phyloP scores from a whole-genome alignment of 495 filamentous ascomycete species.

The Amphirosellinia nigrospora region DNA sequence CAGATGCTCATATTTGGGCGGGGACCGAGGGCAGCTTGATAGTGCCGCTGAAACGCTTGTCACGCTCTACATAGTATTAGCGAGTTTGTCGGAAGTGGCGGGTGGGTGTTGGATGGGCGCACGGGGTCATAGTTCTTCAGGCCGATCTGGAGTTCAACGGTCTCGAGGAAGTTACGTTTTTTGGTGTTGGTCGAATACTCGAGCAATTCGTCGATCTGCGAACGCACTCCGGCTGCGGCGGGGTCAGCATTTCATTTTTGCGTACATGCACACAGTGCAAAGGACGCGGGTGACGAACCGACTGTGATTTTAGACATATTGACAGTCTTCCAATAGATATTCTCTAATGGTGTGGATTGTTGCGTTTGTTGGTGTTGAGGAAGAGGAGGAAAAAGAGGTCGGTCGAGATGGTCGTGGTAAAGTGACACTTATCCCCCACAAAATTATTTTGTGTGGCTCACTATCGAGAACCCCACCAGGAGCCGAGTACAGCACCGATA shows the following conservation, averaged over 20 bases:
- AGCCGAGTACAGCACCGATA: not conserved
- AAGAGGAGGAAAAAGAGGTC: conserved; percentile 19
- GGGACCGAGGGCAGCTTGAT: conserved; percentile 87
- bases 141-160: conserved; percentile 94
- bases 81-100: not conserved
- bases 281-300: conserved; percentile 60
- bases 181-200: conserved; percentile 96
- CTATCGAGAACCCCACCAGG: not conserved
- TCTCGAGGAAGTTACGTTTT: conserved; percentile 99
- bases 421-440: conserved; percentile 16
- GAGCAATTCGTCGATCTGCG: conserved; percentile 87
- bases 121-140: conserved; percentile 99
- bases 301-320: conserved; percentile 89
- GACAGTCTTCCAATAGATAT: conserved; percentile 70
- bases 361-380: conserved; percentile 44
- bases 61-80: conserved; percentile 68
- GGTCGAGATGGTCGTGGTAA: not conserved
- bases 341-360: conserved; percentile 76
- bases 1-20: conserved; percentile 95
- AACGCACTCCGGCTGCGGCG: conserved; percentile 87
- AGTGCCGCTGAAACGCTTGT: conserved; percentile 99
- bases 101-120: not conserved
- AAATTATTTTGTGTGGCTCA: conserved; percentile 27
- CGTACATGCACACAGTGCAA: not conserved
- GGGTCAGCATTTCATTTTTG: conserved; percentile 31